Percentiles rank a stretch among this genome's conserved stretches.
Evolutionary conservation across 2,329 filamentous ascomycete genomes (phyloP).

Genomic region (Claviceps purpurea): DNA sequence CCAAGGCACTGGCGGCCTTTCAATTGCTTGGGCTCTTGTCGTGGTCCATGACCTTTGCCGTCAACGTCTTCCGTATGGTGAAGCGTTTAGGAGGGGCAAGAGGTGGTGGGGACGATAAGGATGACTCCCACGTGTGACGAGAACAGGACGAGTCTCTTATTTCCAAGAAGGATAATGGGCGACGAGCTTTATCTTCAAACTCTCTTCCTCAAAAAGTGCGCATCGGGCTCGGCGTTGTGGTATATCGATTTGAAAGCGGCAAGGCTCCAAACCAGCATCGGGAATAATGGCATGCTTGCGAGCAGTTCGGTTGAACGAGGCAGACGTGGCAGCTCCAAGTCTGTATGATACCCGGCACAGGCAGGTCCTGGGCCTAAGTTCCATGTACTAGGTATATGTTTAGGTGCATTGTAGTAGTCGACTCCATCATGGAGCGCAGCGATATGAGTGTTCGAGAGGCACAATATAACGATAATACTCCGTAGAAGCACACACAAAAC

Average conservation of each 20-base stretch:
- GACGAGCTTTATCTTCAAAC: not conserved
- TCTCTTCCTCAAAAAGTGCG: not conserved
- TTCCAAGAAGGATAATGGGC: not conserved
- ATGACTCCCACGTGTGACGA: constrained; percentile 2
- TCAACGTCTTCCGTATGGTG: constrained; percentile 65
- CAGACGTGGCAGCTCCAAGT: not conserved
- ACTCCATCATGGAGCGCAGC: not conserved
- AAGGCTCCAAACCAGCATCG: not conserved
- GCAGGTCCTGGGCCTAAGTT: not conserved
- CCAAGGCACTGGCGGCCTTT: constrained; percentile 61
- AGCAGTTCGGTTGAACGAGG: not conserved
- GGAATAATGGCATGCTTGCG: not conserved
- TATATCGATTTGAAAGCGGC: not conserved
- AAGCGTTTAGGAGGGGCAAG: constrained; percentile 42
- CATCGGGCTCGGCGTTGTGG: not conserved
- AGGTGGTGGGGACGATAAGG: constrained; percentile 21
- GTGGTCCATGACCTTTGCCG: constrained; percentile 83
- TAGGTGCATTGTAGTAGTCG: no score
- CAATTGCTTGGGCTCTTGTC: constrained; percentile 69
- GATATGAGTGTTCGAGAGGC: not conserved
- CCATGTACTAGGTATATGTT: not conserved
- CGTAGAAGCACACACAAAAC: not conserved
- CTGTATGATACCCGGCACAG: not conserved
- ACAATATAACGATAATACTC: not conserved
- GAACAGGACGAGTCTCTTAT: not conserved